Conservation (phyloP, 2,329 filamentous ascomycete genomes). For the Microcyclosporella mali region DNA sequence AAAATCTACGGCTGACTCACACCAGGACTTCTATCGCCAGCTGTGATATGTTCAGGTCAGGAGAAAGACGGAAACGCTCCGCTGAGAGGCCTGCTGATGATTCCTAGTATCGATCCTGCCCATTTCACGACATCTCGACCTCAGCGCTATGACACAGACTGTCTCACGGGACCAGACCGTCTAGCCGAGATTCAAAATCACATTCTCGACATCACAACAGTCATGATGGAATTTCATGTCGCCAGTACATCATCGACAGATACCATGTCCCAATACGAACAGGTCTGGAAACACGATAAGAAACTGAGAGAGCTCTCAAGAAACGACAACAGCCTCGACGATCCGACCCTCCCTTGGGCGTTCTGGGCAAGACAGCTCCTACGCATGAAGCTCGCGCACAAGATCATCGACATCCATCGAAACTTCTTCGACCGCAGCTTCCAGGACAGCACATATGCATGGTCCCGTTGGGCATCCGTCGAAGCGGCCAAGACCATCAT, state of each 20-base stretch:
- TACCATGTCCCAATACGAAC: not conserved
- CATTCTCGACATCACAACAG: conserved; percentile 1
- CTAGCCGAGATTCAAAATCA: not conserved
- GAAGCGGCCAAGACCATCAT: conserved; percentile 6
- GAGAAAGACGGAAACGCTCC: no score
- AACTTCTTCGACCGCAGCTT: conserved; percentile 5
- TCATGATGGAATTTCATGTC: conserved; percentile 7
- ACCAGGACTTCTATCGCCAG: no score
- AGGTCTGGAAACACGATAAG: conserved; percentile 7
- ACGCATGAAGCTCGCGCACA: conserved; percentile 1
- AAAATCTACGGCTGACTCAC: not conserved
- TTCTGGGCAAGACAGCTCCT: not conserved
- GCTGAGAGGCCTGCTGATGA: no score
- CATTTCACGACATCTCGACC: conserved; percentile 5
- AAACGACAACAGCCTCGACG: not conserved
- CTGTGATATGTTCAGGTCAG: conserved; percentile 5
- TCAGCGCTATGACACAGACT: not conserved
- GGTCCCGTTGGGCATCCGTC: conserved; percentile 8
- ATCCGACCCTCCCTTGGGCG: not conserved
- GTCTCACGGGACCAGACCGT: not conserved
- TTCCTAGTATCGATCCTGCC: conserved; percentile 1
- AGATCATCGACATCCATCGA: conserved; percentile 9
- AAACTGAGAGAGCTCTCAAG: conserved; percentile 2
- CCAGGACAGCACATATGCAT: conserved; percentile 3
- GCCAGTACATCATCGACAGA: conserved; percentile 3